Evolutionary conservation across 2,329 filamentous ascomycete species (phyloP), one percentile per base, ranked within the genome.

Genomic region (Neonectria sp.): DNA sequence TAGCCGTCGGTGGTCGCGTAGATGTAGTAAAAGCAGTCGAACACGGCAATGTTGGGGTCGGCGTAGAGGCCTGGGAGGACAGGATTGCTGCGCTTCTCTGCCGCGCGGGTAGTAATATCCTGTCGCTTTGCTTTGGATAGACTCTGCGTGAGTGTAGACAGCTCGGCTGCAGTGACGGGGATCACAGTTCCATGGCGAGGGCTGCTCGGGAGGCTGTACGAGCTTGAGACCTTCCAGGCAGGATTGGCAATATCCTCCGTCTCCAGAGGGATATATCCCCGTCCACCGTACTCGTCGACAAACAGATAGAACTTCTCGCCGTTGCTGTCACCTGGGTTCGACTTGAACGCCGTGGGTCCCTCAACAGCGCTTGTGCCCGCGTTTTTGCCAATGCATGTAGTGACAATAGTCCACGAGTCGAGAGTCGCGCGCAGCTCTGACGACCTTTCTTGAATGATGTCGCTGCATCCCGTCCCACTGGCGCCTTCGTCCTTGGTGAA

Each of bases 401-500:
- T 79, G 25, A 86, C 77, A 3, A 77, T 77, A 0, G 78, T 82
- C 86, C 86, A 88, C 0, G 78, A 79, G 1, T 78, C 71, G 0
- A 86, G 73, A 0, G 78, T 79, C 0, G 81, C 82, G 1, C 82
- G 81, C 3, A 88, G 74, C 1, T 76, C 78, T 1, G 76, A 63
- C 0, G 85, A 86, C 35, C 81, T 81, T 69, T 88, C 86, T 65
- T 88, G 82, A 24, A 89, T 88, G 27, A 88, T 88, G 49, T 89
- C 86, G 2, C 77, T 79, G 71, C 86, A 89, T 2, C 86, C 86
- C 0, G 85, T 87, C 5, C 76, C 80, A 24, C 77, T 78, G 2
- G 80, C 84, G 0, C 85, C 85, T 62, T 88, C 86, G 48, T 88
- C 86, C 64, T 89, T 88, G 21, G 86, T 88, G 71, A 88, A 89